These are phyloP conservation scores for Suhomyces prunicola DNA, from an alignment of 805 yeast species.

Conservation along the genomic window DNA sequence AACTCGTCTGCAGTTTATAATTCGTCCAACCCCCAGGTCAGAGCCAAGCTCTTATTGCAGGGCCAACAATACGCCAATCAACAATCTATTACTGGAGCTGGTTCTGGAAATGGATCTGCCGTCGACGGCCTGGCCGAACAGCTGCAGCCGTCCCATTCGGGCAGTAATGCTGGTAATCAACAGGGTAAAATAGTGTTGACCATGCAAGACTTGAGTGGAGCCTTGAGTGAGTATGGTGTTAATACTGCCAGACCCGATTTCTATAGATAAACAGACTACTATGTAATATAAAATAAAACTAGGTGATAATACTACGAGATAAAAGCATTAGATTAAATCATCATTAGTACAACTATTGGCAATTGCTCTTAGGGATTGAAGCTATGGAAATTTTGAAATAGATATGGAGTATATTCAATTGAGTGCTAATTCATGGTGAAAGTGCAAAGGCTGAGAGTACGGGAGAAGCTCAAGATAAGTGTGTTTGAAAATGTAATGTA, in stretches of 20 bases:
- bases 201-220: slow-evolving; percentile 89
- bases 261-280: slow-evolving; percentile 54
- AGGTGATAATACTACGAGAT: too few species aligned
- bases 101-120: slow-evolving; percentile 21
- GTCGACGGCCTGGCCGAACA: slow-evolving; percentile 33
- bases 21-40: slow-evolving; percentile 78
- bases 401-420: too few species aligned
- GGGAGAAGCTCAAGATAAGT: too few species aligned
- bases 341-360: too few species aligned
- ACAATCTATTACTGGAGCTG: slow-evolving; percentile 25
- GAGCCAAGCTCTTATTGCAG: slow-evolving; percentile 73
- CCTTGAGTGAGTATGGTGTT: slow-evolving; percentile 88
- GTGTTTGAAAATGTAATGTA: too few species aligned
- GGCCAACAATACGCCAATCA: slow-evolving; percentile 54
- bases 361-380: too few species aligned
- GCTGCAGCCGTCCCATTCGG: slow-evolving; percentile 31
- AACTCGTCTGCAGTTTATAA: slow-evolving; percentile 85
- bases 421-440: too few species aligned
- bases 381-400: too few species aligned
- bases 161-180: slow-evolving; percentile 47
- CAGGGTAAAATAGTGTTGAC: slow-evolving; percentile 83
- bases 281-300: too few species aligned
- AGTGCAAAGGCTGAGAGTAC: too few species aligned
- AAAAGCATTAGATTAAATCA: too few species aligned
- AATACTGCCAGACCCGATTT: slow-evolving; percentile 91